These are phyloP conservation scores for Puccinia coronata DNA, from an alignment of 1,284 basidiomycete genomes.

Conservation along the genomic window DNA sequence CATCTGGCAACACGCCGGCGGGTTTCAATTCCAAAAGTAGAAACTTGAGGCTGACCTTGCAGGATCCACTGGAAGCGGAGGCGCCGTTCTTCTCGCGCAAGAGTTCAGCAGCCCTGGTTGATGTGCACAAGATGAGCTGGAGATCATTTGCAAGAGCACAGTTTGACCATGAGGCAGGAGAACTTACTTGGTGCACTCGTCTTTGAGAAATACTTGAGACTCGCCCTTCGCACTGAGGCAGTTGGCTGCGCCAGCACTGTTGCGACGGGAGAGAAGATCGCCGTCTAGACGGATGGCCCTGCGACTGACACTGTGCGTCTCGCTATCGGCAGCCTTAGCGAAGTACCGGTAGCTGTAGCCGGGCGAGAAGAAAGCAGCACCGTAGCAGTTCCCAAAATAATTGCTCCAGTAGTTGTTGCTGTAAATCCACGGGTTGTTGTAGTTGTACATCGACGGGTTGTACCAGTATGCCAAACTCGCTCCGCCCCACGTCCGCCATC, in stretches of 20 bases:
- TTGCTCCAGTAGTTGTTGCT: neutral
- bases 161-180: neutral
- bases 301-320: neutral
- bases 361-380: neutral
- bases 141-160: neutral
- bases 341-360: neutral
- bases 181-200: neutral
- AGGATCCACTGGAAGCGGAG: conserved; percentile 11
- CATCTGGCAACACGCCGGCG: too few relatives aligned
- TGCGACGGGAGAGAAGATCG: neutral
- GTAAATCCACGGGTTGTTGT: too few relatives aligned
- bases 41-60: neutral
- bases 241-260: neutral
- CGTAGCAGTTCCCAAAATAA: neutral
- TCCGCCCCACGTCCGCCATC: neutral
- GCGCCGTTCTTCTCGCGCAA: neutral
- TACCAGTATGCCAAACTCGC: neutral
- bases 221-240: neutral
- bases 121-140: neutral
- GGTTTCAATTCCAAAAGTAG: too few relatives aligned
- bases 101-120: neutral
- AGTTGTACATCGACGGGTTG: too few relatives aligned
- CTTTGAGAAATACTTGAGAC: neutral
- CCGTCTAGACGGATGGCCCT: neutral
- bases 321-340: neutral